These are phyloP conservation scores for Diphasiastrum complanatum DNA, from an alignment of 83 land plant species.

Conservation along the genomic window DNA sequence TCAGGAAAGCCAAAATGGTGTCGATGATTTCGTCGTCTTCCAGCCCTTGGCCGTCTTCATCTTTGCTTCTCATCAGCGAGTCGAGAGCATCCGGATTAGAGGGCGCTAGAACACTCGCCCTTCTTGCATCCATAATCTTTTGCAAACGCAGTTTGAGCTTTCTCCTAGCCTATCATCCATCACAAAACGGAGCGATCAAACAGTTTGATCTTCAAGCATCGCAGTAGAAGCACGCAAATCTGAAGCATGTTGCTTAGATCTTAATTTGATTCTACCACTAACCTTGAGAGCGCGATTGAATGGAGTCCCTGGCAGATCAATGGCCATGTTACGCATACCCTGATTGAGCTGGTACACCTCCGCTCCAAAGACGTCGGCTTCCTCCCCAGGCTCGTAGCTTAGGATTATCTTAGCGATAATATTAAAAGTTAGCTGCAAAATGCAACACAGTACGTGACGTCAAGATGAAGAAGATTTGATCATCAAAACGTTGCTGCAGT, in stretches of 20 bases:
- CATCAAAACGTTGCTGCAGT: too few relatives aligned
- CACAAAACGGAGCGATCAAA: slow-evolving; percentile 36
- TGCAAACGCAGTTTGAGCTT: not conserved
- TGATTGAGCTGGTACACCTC: slow-evolving; percentile 41
- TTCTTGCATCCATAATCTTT: slow-evolving; percentile 9
- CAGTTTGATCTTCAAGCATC: not conserved
- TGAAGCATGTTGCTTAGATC: not conserved
- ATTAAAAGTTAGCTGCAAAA: too few relatives aligned
- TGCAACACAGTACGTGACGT: too few relatives aligned
- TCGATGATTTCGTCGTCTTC: slow-evolving; percentile 64
- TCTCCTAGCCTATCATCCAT: slow-evolving; percentile 37
- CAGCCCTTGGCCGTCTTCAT: slow-evolving; percentile 48
- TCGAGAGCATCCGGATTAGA: slow-evolving; percentile 82
- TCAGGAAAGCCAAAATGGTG: slow-evolving; percentile 47
- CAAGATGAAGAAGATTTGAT: too few relatives aligned
- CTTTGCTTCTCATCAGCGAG: slow-evolving; percentile 40
- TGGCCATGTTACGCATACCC: slow-evolving; percentile 73
- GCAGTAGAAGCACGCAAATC: slow-evolving; percentile 5
- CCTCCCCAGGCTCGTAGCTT: slow-evolving; percentile 36
- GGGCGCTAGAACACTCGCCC: not conserved
- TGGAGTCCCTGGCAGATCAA: slow-evolving; percentile 73
- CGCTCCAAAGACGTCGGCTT: slow-evolving; percentile 41
- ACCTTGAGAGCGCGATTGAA: slow-evolving; percentile 62
- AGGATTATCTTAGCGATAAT: too few relatives aligned
- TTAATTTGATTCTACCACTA: not conserved